A percentile compares a stretch with the other conserved stretches of the same genome.
phyloP scores from a whole-genome alignment of 208 protist species.

The Crithidia sp. region DNA sequence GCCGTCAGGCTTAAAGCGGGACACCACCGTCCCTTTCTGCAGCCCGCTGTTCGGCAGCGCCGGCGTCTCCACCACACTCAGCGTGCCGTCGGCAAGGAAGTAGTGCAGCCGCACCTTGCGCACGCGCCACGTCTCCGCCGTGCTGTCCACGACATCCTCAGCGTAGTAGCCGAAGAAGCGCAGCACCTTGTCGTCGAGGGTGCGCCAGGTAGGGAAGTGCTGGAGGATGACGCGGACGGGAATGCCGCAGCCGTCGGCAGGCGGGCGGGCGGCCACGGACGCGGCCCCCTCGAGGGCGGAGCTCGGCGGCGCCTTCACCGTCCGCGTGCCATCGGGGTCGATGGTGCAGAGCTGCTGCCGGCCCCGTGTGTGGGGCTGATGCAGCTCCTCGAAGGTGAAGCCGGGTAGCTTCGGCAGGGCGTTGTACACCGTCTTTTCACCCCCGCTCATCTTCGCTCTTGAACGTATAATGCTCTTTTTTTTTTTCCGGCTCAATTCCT shows the following conservation, averaged over 20 bases:
- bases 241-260: constrained; percentile 63
- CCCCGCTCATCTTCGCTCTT: constrained; percentile 28
- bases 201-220: constrained; percentile 87
- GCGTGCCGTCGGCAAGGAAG: constrained; percentile 94
- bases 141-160: constrained; percentile 93
- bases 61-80: constrained; percentile 93
- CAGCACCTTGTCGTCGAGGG: constrained; percentile 94
- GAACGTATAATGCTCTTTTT: neutral
- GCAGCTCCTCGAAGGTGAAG: constrained; percentile 80
- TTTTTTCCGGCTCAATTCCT: neutral
- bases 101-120: constrained; percentile 93
- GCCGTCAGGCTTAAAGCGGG: constrained; percentile 80
- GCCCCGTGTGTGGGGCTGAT: constrained; percentile 51
- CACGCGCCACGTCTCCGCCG: constrained; percentile 87
- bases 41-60: constrained; percentile 94
- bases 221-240: constrained; percentile 68
- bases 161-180: constrained; percentile 96
- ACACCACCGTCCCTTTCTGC: constrained; percentile 88
- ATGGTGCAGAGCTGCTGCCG: constrained; percentile 60
- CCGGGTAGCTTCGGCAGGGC: constrained; percentile 86
- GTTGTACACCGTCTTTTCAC: constrained; percentile 81
- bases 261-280: neutral
- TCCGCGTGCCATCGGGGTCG: constrained; percentile 54
- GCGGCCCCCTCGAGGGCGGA: neutral
- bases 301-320: constrained; percentile 35